These are phyloP conservation scores for Mesembryanthemum crystallinum DNA, from an alignment of 148 eudicot species.

Conservation along the genomic window DNA sequence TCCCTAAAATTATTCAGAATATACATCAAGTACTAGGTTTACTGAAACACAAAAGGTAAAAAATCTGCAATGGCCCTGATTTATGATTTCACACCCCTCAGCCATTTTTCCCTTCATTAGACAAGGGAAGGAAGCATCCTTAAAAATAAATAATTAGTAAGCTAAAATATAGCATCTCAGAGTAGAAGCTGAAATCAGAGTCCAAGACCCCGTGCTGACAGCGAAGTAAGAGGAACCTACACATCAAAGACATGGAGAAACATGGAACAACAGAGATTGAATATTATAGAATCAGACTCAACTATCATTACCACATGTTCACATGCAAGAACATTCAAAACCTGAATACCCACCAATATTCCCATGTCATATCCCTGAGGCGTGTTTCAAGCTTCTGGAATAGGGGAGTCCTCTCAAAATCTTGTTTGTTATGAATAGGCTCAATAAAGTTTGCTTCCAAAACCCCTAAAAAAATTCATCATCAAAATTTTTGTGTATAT, in stretches of 20 bases:
- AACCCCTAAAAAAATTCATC: conserved; percentile 40
- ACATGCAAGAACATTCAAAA: neutral
- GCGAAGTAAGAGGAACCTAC: neutral
- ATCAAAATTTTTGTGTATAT: neutral
- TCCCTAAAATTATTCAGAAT: conserved; percentile 53
- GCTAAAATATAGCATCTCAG: neutral
- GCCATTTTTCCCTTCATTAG: neutral
- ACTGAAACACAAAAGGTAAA: neutral
- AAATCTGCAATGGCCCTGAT: neutral
- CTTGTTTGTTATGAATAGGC: conserved; percentile 87
- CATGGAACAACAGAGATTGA: neutral
- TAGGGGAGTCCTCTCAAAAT: conserved; percentile 81
- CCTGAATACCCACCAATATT: conserved; percentile 63
- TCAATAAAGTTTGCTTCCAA: conserved; percentile 79
- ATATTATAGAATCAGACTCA: neutral
- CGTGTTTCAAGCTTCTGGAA: conserved; percentile 79
- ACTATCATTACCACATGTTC: neutral
- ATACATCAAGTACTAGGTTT: conserved; percentile 15
- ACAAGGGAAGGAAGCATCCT: neutral
- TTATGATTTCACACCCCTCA: neutral
- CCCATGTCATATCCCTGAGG: conserved; percentile 75
- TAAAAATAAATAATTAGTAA: neutral
- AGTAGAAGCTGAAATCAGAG: conserved; percentile 4
- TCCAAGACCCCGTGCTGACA: neutral
- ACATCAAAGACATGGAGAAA: neutral